Evolutionary conservation across 768 basidiomycete species (phyloP).

Genomic region (Lactarius psammicola): DNA sequence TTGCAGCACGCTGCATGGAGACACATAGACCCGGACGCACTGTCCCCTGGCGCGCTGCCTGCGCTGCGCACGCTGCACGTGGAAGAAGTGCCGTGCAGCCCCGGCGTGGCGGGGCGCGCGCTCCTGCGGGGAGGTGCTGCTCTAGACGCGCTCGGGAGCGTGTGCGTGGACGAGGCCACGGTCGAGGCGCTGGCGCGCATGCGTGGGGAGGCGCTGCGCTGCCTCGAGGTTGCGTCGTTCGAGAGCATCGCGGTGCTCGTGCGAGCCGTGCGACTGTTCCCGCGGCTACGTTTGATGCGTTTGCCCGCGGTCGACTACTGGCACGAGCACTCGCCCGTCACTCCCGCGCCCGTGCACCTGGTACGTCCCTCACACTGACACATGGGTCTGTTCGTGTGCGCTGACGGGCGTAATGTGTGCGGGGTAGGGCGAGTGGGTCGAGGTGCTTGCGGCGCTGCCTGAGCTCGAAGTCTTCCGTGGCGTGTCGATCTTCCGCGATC

Average conservation of each 20-base stretch:
- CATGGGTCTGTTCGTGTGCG: neutral
- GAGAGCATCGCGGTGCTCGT: slow-evolving; percentile 9
- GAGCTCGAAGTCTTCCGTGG: slow-evolving; percentile 8
- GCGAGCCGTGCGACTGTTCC: neutral
- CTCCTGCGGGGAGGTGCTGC: neutral
- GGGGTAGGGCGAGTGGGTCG: slow-evolving; percentile 4
- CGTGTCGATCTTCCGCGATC: too few relatives aligned
- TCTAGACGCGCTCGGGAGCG: neutral
- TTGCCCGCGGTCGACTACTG: slow-evolving; percentile 10
- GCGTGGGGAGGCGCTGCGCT: neutral
- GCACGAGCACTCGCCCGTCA: slow-evolving; percentile 3
- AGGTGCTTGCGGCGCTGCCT: neutral
- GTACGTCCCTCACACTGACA: neutral
- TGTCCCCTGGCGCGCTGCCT: neutral
- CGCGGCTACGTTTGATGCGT: neutral
- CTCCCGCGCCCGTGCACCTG: neutral
- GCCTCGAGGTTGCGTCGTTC: neutral
- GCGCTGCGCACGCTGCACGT: slow-evolving; percentile 28
- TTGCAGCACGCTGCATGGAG: neutral
- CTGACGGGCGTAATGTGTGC: too few relatives aligned
- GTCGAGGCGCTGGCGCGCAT: neutral
- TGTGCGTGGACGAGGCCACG: neutral
- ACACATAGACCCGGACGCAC: neutral
- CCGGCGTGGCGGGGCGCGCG: neutral
- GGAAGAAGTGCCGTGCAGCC: neutral